phyloP scores from a whole-genome alignment of 2,329 filamentous ascomycete genomes.

The Eutypa lata region DNA sequence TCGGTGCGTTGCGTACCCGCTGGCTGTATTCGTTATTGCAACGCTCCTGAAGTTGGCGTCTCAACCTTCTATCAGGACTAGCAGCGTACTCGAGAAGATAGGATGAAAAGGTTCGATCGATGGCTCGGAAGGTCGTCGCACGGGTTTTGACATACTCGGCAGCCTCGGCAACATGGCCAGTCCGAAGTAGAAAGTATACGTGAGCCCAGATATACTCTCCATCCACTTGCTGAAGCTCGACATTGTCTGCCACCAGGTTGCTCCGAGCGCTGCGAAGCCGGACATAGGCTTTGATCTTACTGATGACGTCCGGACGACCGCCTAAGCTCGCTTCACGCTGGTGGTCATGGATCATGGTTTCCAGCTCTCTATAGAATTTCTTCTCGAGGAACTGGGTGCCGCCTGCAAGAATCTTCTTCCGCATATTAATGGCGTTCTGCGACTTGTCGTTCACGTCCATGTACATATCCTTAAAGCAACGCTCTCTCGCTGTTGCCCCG shows the following conservation, averaged over 20 bases:
- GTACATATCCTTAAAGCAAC: constrained; percentile 74
- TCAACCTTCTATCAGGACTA: constrained; percentile 72
- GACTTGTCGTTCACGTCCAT: constrained; percentile 71
- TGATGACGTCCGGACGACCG: constrained; percentile 81
- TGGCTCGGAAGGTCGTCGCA: constrained; percentile 76
- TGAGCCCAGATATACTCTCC: constrained; percentile 91
- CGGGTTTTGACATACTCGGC: constrained; percentile 81
- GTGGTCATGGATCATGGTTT: constrained; percentile 74
- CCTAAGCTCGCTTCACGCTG: constrained; percentile 86
- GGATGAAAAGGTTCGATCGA: constrained; percentile 84
- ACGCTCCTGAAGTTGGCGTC: constrained; percentile 75
- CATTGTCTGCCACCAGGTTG: constrained; percentile 78
- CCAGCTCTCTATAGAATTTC: constrained; percentile 75
- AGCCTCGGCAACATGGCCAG: constrained; percentile 80
- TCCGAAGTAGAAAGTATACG: constrained; percentile 85
- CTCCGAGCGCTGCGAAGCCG: constrained; percentile 75
- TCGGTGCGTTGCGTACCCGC: constrained; percentile 76
- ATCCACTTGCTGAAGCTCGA: constrained; percentile 73
- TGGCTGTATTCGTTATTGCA: constrained; percentile 90
- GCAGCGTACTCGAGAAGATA: constrained; percentile 84
- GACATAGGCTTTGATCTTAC: constrained; percentile 91
- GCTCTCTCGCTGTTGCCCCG: constrained; percentile 66
- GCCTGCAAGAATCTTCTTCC: constrained; percentile 76
- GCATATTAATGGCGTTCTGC: constrained; percentile 60
- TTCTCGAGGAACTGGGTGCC: constrained; percentile 78